These are phyloP conservation scores for Aspergillus terreus DNA, from an alignment of 2,329 filamentous ascomycete species.

Conservation along the genomic window DNA sequence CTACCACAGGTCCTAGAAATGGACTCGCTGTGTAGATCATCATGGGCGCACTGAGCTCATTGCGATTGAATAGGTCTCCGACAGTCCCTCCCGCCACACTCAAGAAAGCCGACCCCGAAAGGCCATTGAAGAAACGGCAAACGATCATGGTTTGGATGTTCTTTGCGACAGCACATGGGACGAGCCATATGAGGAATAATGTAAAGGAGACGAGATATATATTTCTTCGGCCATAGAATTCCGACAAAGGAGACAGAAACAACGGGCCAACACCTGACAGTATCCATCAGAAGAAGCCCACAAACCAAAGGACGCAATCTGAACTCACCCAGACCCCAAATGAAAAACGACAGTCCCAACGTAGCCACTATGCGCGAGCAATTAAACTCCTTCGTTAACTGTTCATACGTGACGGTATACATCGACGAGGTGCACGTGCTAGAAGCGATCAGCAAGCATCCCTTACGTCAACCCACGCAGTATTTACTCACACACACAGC, in stretches of 20 bases:
- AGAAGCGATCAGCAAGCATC: conserved; percentile 5
- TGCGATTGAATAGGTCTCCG: conserved; percentile 68
- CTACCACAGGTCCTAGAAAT: conserved; percentile 57
- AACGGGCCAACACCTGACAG: conserved; percentile 57
- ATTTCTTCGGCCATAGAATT: conserved; percentile 78
- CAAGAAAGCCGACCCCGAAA: conserved; percentile 51
- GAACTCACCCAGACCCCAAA: conserved; percentile 63
- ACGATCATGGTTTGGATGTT: conserved; percentile 81
- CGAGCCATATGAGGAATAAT: conserved; percentile 73
- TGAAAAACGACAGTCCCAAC: conserved; percentile 76
- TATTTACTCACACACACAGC: conserved; percentile 72
- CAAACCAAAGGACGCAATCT: not conserved
- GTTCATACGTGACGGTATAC: conserved; percentile 77
- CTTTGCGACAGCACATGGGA: conserved; percentile 74
- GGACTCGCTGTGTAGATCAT: conserved; percentile 67
- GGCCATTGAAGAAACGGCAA: conserved; percentile 63
- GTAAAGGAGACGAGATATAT: conserved; percentile 74
- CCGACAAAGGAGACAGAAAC: conserved; percentile 61
- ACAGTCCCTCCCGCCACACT: conserved; percentile 80
- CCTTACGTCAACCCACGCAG: not conserved
- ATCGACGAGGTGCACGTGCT: conserved; percentile 84
- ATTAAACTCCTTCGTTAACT: conserved; percentile 72
- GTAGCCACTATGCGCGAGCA: conserved; percentile 70
- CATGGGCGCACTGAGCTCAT: conserved; percentile 76
- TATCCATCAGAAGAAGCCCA: conserved; percentile 9